Conservation (phyloP, 768 basidiomycete species). For the Suillus decipiens region DNA sequence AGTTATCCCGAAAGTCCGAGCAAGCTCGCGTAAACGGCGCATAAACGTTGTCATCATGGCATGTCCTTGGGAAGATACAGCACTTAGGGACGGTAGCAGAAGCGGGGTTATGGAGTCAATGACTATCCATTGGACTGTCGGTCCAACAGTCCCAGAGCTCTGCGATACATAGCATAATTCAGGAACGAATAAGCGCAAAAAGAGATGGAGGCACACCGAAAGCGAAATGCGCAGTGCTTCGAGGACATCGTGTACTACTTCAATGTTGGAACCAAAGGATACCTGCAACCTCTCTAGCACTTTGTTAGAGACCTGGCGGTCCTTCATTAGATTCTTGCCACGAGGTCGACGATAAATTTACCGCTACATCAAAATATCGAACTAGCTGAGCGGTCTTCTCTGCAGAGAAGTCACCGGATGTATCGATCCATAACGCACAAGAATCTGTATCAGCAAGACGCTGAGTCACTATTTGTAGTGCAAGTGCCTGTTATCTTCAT, state of each 20-base stretch:
- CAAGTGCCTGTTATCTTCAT: slow-evolving; percentile 51
- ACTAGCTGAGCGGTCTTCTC: slow-evolving; percentile 46
- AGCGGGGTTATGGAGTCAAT: slow-evolving; percentile 69
- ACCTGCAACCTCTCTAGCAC: slow-evolving; percentile 60
- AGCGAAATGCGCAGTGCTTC: slow-evolving; percentile 40
- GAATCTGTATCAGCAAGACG: slow-evolving; percentile 40
- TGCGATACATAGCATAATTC: slow-evolving; percentile 13
- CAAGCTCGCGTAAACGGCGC: slow-evolving; percentile 56
- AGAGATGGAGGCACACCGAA: slow-evolving; percentile 27
- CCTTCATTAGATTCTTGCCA: background rate
- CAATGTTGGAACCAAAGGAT: slow-evolving; percentile 58
- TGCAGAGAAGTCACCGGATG: slow-evolving; percentile 63
- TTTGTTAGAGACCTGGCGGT: slow-evolving; percentile 27
- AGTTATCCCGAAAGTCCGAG: slow-evolving; percentile 45
- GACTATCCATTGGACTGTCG: slow-evolving; percentile 49
- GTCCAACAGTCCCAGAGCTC: slow-evolving; percentile 12
- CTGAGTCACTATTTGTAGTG: slow-evolving; percentile 56
- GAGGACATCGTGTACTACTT: slow-evolving; percentile 52
- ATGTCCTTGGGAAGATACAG: slow-evolving; percentile 73
- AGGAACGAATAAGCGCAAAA: slow-evolving; percentile 2
- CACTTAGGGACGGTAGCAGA: slow-evolving; percentile 61
- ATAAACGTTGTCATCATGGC: slow-evolving; percentile 73
- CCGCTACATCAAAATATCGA: slow-evolving; percentile 25
- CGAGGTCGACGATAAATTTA: slow-evolving; percentile 18
- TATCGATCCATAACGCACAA: slow-evolving; percentile 70